Evolutionary conservation across 192 early-diverging fungal genomes (phyloP).

Genomic region (Chytriomyces sp.): DNA sequence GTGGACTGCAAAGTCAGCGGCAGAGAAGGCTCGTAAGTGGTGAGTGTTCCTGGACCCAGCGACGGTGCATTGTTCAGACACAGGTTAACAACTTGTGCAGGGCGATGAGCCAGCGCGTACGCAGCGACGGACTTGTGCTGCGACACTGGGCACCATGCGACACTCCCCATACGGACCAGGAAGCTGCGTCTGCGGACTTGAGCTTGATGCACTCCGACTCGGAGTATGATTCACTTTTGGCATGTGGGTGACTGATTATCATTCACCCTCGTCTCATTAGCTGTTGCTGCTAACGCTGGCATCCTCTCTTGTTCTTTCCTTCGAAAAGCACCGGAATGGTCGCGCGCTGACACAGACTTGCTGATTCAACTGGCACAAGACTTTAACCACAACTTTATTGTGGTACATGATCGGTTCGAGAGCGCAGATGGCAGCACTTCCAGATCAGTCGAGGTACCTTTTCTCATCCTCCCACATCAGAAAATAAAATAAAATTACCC

Average conservation of each 20-base stretch:
- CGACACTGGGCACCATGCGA: too few relatives aligned
- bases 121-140: too few relatives aligned
- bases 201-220: too few relatives aligned
- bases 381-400: constrained; percentile 84
- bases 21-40: constrained; percentile 1
- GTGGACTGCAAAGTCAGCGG: neutral
- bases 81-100: neutral
- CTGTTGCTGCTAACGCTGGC: too few relatives aligned
- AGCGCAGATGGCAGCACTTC: constrained; percentile 32
- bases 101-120: too few relatives aligned
- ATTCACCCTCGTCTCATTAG: too few relatives aligned
- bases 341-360: constrained; percentile 84
- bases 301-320: too few relatives aligned
- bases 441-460: constrained; percentile 50
- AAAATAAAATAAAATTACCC: neutral
- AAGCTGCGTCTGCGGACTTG: too few relatives aligned
- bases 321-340: constrained; percentile 71
- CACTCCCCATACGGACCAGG: too few relatives aligned
- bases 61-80: neutral
- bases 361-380: constrained; percentile 72
- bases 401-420: constrained; percentile 85
- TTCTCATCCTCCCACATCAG: neutral
- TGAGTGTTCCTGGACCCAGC: neutral
- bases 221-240: too few relatives aligned
- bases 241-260: too few relatives aligned